Percentiles rank a stretch among this genome's conserved stretches.
Evolutionary conservation across 805 yeast species (phyloP).

Genomic region (Candida alai): DNA sequence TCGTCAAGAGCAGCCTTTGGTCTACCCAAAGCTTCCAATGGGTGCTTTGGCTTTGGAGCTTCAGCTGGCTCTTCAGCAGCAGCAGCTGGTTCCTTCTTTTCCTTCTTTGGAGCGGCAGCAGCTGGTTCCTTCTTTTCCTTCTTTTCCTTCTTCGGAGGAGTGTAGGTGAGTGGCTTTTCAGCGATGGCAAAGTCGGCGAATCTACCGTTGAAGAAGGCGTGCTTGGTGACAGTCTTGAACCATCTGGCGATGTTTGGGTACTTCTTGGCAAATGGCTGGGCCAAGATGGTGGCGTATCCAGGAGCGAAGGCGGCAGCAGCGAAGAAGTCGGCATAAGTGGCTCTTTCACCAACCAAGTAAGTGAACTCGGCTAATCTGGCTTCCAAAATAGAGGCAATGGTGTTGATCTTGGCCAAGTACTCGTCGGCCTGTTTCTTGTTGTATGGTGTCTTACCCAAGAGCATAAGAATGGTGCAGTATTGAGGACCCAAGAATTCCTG

Average conservation of each 20-base stretch:
- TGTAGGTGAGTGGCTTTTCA: constrained; percentile 62
- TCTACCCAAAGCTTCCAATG: constrained; percentile 59
- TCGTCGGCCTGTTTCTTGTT: constrained; percentile 68
- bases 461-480: constrained; percentile 52
- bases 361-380: constrained; percentile 56
- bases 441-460: constrained; percentile 66
- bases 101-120: constrained; percentile 37
- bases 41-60: constrained; percentile 82
- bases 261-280: constrained; percentile 56
- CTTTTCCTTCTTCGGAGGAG: constrained; percentile 76
- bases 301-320: constrained; percentile 47
- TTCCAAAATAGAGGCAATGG: constrained; percentile 46
- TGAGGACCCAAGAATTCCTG: constrained; percentile 53
- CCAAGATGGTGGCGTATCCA: constrained; percentile 58
- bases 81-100: constrained; percentile 27
- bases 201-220: constrained; percentile 46
- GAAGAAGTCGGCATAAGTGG: constrained; percentile 56
- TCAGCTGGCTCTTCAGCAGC: constrained; percentile 41
- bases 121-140: constrained; percentile 57
- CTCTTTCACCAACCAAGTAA: constrained; percentile 63
- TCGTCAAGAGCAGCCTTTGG: constrained; percentile 68
- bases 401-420: constrained; percentile 34
- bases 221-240: constrained; percentile 53
- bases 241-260: constrained; percentile 68
- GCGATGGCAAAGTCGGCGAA: constrained; percentile 53